These are phyloP conservation scores for Trichosporon asahii DNA, from an alignment of 1,284 basidiomycete species.

Conservation along the genomic window DNA sequence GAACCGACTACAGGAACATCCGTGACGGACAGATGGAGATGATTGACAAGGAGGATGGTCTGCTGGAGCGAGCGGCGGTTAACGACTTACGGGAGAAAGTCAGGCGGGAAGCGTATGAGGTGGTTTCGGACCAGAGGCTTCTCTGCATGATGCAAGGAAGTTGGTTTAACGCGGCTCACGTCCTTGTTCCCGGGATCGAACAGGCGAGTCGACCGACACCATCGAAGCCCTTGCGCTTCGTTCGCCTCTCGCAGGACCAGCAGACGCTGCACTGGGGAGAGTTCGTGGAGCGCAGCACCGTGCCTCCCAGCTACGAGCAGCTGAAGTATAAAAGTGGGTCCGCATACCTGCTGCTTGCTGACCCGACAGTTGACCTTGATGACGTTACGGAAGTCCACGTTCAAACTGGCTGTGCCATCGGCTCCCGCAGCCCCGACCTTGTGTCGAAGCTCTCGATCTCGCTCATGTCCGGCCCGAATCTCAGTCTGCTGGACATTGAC, in stretches of 20 bases:
- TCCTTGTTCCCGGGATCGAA: slow-evolving; percentile 32
- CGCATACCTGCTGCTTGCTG: not conserved
- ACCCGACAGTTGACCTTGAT: slow-evolving; percentile 62
- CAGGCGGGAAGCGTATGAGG: slow-evolving; percentile 87
- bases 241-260: slow-evolving; percentile 43
- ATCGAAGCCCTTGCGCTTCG: slow-evolving; percentile 39
- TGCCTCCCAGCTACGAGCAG: slow-evolving; percentile 33
- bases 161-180: slow-evolving; percentile 46
- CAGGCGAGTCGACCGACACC: slow-evolving; percentile 28
- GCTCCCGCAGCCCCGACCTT: slow-evolving; percentile 50
- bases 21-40: slow-evolving; percentile 92
- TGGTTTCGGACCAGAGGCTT: slow-evolving; percentile 80
- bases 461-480: slow-evolving; percentile 62
- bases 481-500: slow-evolving; percentile 77
- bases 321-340: slow-evolving; percentile 60
- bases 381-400: slow-evolving; percentile 72
- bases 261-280: slow-evolving; percentile 43
- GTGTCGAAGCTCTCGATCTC: slow-evolving; percentile 74
- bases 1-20: slow-evolving; percentile 79
- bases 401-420: slow-evolving; percentile 64
- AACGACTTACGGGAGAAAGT: slow-evolving; percentile 82
- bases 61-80: slow-evolving; percentile 77
- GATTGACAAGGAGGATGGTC: slow-evolving; percentile 84
- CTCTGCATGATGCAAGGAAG: slow-evolving; percentile 48
- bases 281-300: slow-evolving; percentile 26